Percentiles rank a stretch among this genome's conserved stretches.
These are phyloP conservation scores for Dipteronia dyeriana DNA, from an alignment of 345 rosid genomes.

Conservation along the genomic window DNA sequence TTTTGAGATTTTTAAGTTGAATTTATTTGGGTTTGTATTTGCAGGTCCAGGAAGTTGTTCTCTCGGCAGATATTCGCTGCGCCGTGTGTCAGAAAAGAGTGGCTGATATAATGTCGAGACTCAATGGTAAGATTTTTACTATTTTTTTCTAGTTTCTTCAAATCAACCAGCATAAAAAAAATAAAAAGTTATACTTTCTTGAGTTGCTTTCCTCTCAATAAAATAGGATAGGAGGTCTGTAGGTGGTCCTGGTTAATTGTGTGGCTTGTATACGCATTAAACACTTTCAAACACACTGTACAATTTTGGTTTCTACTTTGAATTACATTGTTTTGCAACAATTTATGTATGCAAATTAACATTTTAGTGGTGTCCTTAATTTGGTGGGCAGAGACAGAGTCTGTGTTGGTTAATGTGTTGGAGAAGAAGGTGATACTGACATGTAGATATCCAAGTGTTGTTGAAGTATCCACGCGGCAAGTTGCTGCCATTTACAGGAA, in stretches of 20 bases:
- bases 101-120: constrained; percentile 70
- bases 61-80: constrained; percentile 78
- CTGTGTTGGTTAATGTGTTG: constrained; percentile 58
- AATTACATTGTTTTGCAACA: neutral
- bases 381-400: constrained; percentile 62
- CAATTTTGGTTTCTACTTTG: neutral
- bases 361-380: neutral
- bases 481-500: constrained; percentile 34
- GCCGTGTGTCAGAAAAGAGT: constrained; percentile 70
- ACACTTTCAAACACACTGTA: neutral
- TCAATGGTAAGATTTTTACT: constrained; percentile 52
- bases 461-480: constrained; percentile 30
- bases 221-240: too few species aligned
- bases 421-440: constrained; percentile 81
- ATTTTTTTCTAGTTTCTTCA: neutral
- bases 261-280: too few species aligned
- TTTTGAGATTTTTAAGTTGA: neutral
- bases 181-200: too few species aligned
- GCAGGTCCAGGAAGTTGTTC: constrained; percentile 85
- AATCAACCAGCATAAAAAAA: neutral
- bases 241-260: too few species aligned
- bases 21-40: constrained; percentile 8
- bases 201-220: too few species aligned
- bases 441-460: constrained; percentile 53
- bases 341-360: neutral